Base-by-base conservation (phyloP, 1,284 basidiomycete genomes). In the Cutaneotrichosporon sp. region DNA sequence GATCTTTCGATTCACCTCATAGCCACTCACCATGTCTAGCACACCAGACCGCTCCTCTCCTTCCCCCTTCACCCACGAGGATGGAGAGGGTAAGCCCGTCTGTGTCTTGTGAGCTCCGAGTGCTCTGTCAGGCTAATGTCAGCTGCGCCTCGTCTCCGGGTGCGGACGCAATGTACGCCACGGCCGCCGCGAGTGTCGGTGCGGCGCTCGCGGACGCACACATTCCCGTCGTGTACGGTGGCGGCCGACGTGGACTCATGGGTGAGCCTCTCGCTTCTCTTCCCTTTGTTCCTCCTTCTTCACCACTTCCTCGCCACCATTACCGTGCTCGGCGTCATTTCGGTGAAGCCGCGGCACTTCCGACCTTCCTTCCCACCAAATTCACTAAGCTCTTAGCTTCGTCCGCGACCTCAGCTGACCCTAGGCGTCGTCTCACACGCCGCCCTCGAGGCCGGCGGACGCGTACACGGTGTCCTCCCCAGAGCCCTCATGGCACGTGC, bases 241-340 rank as follows among this genome's bases (percentile, higher is more conserved):
- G 93, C 18, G 93, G 92, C 0, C 84, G 85, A 13, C 83, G 84
- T 36, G 93, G 93, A 0, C 84, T 95, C 69, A 97, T 97, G 93
- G 93, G 80, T 81, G 61, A 38, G 74, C 32, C n/a, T 26, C 40
- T 16, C 6, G 2, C 22, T 10, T 26, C 49, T 40, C 53, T 4
- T 34, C 18, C 30, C n/a, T 31, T 30, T 31, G 11, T 52, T 31
- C 26, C 50, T 32, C 1, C 31, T 32, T 16, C 31, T 7, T 34
- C 51, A 13, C 31, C 31, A 34, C 31, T 22, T 14, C 22, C 10
- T 11, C 49, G 22, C 14, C 26, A 22, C 18, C 42, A 21, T 18
- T 3, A 16, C 42, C 42, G 16, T 8, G 16, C 21, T 49, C 49
- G 21, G 49, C 10, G 21, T 22, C 22, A 51, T 18, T 10, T 11